phyloP scores from a whole-genome alignment of 2,329 filamentous ascomycete species.

The Fusarium nisikadoi region DNA sequence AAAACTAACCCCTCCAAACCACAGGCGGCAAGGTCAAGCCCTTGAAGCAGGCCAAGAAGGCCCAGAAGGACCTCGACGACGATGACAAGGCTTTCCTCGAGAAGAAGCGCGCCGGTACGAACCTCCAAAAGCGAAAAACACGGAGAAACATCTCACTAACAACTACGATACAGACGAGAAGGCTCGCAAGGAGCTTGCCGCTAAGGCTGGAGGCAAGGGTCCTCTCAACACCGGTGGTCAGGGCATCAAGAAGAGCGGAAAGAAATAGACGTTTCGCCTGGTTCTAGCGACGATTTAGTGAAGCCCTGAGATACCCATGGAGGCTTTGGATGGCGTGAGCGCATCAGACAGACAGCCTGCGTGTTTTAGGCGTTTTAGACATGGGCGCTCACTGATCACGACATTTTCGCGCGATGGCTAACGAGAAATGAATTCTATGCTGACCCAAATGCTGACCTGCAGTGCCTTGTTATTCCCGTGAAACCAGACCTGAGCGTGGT shows the following conservation, averaged over 20 bases:
- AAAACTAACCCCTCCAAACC: constrained; percentile 39
- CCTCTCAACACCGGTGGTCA: constrained; percentile 85
- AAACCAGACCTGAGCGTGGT: background rate
- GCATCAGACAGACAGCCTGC: constrained; percentile 13
- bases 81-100: constrained; percentile 85
- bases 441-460: constrained; percentile 31
- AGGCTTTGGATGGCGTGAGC: constrained; percentile 34
- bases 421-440: constrained; percentile 45
- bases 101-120: constrained; percentile 85
- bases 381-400: constrained; percentile 29
- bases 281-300: background rate
- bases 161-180: constrained; percentile 72
- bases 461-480: constrained; percentile 4
- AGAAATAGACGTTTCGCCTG: constrained; percentile 73
- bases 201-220: constrained; percentile 86
- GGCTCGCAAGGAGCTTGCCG: constrained; percentile 84
- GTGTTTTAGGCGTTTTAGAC: constrained; percentile 37
- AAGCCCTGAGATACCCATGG: constrained; percentile 11
- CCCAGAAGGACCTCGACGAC: constrained; percentile 83
- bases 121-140: fast-evolving
- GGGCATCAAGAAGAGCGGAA: constrained; percentile 98
- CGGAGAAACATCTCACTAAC: constrained; percentile 14
- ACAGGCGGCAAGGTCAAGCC: constrained; percentile 85
- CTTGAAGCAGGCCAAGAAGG: constrained; percentile 90
- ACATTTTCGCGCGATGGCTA: constrained; percentile 39